Evolutionary conservation across 148 eudicot genomes (phyloP).

Genomic region (Rheum nobile): DNA sequence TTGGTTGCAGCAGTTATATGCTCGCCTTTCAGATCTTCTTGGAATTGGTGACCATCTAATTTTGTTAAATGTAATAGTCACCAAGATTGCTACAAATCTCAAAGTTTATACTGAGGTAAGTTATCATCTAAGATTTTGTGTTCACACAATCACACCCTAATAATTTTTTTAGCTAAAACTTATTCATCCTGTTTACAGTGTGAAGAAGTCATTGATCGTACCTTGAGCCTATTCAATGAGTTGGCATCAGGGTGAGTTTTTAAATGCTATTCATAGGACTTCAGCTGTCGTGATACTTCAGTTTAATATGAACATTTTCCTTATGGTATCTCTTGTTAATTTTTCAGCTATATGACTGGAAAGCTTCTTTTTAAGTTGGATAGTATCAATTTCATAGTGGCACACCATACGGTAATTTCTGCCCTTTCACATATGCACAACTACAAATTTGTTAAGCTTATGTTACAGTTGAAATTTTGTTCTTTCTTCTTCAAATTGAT

Average conservation of each 20-base stretch:
- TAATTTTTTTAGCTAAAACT: background rate
- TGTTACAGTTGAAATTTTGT: background rate
- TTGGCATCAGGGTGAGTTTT: slow-evolving; percentile 79
- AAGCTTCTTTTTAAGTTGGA: slow-evolving; percentile 81
- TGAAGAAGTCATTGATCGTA: slow-evolving; percentile 69
- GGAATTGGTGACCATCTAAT: slow-evolving; percentile 76
- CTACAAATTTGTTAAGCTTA: background rate
- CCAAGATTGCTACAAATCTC: slow-evolving; percentile 73
- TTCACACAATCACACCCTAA: background rate
- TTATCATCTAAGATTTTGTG: background rate
- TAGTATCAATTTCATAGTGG: slow-evolving; percentile 54
- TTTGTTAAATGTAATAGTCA: slow-evolving; percentile 67
- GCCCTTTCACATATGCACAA: background rate
- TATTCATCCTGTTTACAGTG: slow-evolving; percentile 30
- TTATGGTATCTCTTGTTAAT: background rate
- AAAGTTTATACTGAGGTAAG: slow-evolving; percentile 73
- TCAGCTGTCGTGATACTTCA: background rate
- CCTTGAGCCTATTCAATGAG: slow-evolving; percentile 66
- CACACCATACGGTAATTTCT: slow-evolving; percentile 56
- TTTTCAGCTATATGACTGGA: slow-evolving; percentile 67
- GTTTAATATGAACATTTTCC: background rate
- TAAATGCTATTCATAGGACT: background rate
- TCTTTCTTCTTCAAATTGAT: slow-evolving; percentile 6
- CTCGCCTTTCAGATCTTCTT: slow-evolving; percentile 82
- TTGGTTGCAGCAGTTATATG: slow-evolving; percentile 76